Evolutionary conservation across 441 rosid genomes (phyloP).

Genomic region (Manihot esculenta): DNA sequence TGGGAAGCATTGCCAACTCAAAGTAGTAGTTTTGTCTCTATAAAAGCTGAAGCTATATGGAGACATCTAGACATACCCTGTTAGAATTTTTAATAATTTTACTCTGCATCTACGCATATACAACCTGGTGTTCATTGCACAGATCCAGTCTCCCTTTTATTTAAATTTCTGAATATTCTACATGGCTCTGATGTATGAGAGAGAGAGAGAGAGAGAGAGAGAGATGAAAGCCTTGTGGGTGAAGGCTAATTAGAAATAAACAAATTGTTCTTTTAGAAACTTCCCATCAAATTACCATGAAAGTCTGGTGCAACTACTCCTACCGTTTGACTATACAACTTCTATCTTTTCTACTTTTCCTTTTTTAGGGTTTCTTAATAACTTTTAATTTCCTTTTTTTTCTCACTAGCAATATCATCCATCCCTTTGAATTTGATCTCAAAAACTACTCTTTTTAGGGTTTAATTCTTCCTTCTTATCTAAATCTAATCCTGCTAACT

Average conservation of each 20-base stretch:
- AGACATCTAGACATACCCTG: no score
- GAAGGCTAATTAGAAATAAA: slow-evolving; percentile 20
- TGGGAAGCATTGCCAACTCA: background rate
- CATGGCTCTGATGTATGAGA: slow-evolving; percentile 18
- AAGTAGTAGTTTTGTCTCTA: background rate
- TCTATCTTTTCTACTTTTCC: background rate
- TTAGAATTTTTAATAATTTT: no score
- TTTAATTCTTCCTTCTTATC: background rate
- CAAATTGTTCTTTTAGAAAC: slow-evolving; percentile 15
- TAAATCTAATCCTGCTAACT: background rate
- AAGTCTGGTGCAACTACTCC: slow-evolving; percentile 33
- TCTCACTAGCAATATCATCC: no score
- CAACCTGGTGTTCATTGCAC: slow-evolving; percentile 17
- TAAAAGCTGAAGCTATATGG: slow-evolving; percentile 5
- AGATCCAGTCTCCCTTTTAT: slow-evolving; percentile 25
- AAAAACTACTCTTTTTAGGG: background rate
- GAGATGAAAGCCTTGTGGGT: slow-evolving; percentile 18
- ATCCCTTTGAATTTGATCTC: background rate
- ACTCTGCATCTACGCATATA: no score
- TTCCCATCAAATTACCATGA: slow-evolving; percentile 2
- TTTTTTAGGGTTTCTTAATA: background rate
- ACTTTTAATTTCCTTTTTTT: no score
- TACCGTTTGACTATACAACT: slow-evolving; percentile 16
- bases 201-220: slow-evolving; percentile 12
- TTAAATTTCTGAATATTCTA: slow-evolving; percentile 32